phyloP scores from a whole-genome alignment of 495 filamentous ascomycete species.

The Aspergillus incahuasiensis region DNA sequence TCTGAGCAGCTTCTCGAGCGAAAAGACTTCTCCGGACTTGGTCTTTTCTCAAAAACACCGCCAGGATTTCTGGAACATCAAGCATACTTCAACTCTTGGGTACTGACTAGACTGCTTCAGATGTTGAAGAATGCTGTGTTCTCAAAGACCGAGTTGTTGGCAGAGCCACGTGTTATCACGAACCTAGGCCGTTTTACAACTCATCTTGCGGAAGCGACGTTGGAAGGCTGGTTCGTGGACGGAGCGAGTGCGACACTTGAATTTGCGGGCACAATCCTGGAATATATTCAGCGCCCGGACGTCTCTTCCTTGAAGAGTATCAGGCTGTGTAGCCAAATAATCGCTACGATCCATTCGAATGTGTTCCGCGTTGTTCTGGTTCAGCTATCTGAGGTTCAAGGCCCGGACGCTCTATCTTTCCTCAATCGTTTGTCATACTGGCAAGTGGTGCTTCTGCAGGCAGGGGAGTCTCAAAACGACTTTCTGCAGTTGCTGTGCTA shows the following conservation, averaged over 20 bases:
- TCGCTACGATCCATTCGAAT: conserved; percentile 65
- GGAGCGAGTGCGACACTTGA: conserved; percentile 73
- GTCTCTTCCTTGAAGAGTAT: conserved; percentile 76
- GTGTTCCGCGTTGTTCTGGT: conserved; percentile 75
- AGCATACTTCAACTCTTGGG: conserved; percentile 88
- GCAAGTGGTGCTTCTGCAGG: conserved; percentile 83
- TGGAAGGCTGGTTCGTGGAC: conserved; percentile 92
- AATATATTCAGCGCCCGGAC: conserved; percentile 85
- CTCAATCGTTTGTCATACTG: conserved; percentile 87
- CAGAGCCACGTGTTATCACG: conserved; percentile 75
- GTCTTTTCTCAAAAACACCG: conserved; percentile 82
- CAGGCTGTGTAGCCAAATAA: conserved; percentile 76
- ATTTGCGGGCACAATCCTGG: conserved; percentile 76
- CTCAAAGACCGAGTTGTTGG: conserved; percentile 65
- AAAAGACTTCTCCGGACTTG: conserved; percentile 88
- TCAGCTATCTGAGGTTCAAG: conserved; percentile 76
- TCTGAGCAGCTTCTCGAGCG: conserved; percentile 73
- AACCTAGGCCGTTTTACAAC: conserved; percentile 76
- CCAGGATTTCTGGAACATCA: conserved; percentile 91
- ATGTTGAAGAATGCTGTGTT: conserved; percentile 65
- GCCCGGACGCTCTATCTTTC: conserved; percentile 58
- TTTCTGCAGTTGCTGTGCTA: conserved; percentile 84
- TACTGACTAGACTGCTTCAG: conserved; percentile 69
- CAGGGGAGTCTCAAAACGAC: conserved; percentile 67
- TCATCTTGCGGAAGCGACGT: conserved; percentile 83